A percentile compares a stretch with the other conserved stretches of the same genome.
These are phyloP conservation scores for Chrysoporthe puriensis DNA, from an alignment of 2,329 filamentous ascomycete species.

Conservation along the genomic window DNA sequence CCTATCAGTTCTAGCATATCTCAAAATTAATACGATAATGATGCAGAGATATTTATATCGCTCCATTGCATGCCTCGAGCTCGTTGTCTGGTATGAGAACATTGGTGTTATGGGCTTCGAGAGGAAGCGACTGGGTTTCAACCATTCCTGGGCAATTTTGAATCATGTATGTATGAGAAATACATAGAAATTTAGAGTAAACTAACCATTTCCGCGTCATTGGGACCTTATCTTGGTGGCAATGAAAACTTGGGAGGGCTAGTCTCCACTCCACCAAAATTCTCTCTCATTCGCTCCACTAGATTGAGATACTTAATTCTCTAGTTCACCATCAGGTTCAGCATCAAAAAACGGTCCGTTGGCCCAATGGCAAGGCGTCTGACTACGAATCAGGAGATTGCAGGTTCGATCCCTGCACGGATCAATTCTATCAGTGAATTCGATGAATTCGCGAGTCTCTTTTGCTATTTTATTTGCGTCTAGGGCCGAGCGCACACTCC, in stretches of 20 bases:
- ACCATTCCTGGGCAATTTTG: too few relatives aligned
- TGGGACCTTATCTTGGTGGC: neutral
- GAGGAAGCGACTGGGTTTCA: too few relatives aligned
- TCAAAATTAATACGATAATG: neutral
- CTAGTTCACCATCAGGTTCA: too few relatives aligned
- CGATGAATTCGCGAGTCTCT: neutral
- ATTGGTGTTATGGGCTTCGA: too few relatives aligned
- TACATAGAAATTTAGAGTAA: too few relatives aligned
- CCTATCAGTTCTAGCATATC: neutral
- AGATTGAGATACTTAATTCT: neutral
- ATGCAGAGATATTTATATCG: neutral
- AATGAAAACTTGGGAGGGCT: neutral
- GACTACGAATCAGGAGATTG: constrained; percentile 43
- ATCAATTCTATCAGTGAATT: neutral
- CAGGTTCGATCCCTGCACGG: constrained; percentile 12
- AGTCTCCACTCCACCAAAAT: constrained; percentile 2
- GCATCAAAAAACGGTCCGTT: constrained; percentile 27
- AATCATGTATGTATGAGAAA: too few relatives aligned
- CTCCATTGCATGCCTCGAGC: neutral
- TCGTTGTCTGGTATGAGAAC: neutral
- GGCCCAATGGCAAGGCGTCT: constrained; percentile 42
- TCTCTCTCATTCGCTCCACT: neutral
- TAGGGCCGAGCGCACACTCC: too few relatives aligned
- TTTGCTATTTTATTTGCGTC: neutral
- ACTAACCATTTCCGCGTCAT: neutral